phyloP scores from a whole-genome alignment of 1,139 yeast species.

The Saccharomyces hybrid region DNA sequence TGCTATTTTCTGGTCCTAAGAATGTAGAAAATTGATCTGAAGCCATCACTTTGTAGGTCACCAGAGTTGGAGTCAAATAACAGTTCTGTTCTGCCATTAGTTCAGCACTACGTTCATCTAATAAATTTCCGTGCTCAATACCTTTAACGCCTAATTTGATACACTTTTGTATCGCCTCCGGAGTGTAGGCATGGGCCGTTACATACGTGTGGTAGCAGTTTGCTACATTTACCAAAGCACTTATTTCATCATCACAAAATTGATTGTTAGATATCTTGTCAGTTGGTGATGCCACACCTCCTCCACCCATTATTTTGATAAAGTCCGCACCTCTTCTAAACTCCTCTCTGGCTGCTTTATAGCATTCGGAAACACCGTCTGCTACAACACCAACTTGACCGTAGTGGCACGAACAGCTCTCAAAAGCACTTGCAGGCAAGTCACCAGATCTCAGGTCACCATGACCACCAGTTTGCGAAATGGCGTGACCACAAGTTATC shows the following conservation, averaged over 20 bases:
- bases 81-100: conserved; percentile 8
- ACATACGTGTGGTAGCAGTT: conserved; percentile 5
- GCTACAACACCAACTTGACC: conserved; percentile 9
- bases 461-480: conserved; percentile 12
- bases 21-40: conserved; percentile 9
- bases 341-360: conserved; percentile 9
- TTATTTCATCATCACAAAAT: conserved; percentile 10
- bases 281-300: conserved; percentile 12
- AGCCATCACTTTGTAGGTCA: conserved; percentile 10
- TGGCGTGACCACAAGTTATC: conserved; percentile 10
- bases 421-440: conserved; percentile 8
- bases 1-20: conserved; percentile 5
- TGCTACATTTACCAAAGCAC: conserved; percentile 6
- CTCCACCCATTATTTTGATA: conserved; percentile 10
- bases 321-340: conserved; percentile 11
- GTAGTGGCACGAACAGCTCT: conserved; percentile 8
- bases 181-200: conserved; percentile 11
- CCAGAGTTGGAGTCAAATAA: conserved; percentile 10
- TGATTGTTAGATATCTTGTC: conserved; percentile 10
- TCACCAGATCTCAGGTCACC: conserved; percentile 8
- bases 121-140: conserved; percentile 10
- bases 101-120: conserved; percentile 9
- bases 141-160: conserved; percentile 9
- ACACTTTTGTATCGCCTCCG: conserved; percentile 9
- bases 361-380: conserved; percentile 9